A percentile compares a stretch with the other conserved stretches of the same genome.
Conservation (phyloP, 2,329 filamentous ascomycete genomes). For the Tolypocladium ovalisporum region DNA sequence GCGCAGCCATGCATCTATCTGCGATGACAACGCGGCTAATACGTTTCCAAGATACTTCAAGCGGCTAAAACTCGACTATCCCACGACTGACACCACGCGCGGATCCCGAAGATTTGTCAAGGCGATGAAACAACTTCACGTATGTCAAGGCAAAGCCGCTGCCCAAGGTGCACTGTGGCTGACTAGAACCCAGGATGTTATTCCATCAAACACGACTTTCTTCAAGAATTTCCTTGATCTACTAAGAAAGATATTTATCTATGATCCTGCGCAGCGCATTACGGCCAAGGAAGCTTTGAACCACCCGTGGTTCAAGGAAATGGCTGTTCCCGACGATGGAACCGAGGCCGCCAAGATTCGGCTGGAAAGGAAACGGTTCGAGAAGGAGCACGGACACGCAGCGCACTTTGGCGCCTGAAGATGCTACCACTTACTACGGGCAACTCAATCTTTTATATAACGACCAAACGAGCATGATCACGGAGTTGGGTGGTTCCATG, state of each 20-base stretch:
- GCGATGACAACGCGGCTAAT: background rate
- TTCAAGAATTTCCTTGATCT: conserved; percentile 53
- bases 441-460: conserved; percentile 8
- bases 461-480: conserved; percentile 21
- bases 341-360: conserved; percentile 58
- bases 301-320: conserved; percentile 58
- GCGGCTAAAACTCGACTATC: conserved; percentile 53
- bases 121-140: conserved; percentile 58
- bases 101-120: conserved; percentile 57
- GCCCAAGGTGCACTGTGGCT: conserved; percentile 30
- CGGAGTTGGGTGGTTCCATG: conserved; percentile 11
- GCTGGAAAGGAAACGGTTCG: conserved; percentile 35
- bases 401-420: conserved; percentile 15
- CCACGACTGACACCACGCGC: conserved; percentile 49
- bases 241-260: conserved; percentile 56
- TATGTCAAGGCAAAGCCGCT: conserved; percentile 25
- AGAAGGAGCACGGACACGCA: conserved; percentile 21
- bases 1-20: background rate
- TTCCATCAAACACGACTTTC: conserved; percentile 48
- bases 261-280: conserved; percentile 54
- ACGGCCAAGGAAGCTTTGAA: conserved; percentile 55
- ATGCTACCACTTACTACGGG: conserved; percentile 6
- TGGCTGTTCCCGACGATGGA: conserved; percentile 52
- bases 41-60: conserved; percentile 50
- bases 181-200: conserved; percentile 42